Conservation (phyloP, 2,329 filamentous ascomycete species). For the Fusarium circinatum region DNA sequence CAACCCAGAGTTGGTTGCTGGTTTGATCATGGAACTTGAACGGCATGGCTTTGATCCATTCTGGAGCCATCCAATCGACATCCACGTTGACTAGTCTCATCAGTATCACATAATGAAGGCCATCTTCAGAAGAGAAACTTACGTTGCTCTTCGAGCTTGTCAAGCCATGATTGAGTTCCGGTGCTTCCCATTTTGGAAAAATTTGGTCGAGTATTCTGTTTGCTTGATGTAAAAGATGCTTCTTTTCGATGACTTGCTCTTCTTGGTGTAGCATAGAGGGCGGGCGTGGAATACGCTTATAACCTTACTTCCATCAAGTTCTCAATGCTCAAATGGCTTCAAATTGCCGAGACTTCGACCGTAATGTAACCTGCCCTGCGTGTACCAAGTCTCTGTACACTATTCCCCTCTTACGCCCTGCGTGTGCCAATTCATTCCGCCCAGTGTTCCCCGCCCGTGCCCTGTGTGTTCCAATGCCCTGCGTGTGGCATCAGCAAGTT, state of each 20-base stretch:
- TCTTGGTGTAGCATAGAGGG: not conserved
- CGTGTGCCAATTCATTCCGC: not conserved
- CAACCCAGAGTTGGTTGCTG: slow-evolving; percentile 61
- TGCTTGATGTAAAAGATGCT: not conserved
- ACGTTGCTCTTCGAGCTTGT: slow-evolving; percentile 56
- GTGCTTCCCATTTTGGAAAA: slow-evolving; percentile 46
- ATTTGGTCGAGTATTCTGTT: too few species aligned
- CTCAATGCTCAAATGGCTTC: too few species aligned
- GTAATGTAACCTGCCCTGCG: not conserved
- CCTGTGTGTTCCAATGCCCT: slow-evolving; percentile 15
- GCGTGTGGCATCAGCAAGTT: not conserved
- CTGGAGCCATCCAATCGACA: slow-evolving; percentile 63
- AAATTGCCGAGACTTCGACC: not conserved
- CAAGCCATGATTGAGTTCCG: slow-evolving; percentile 51
- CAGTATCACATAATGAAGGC: not conserved
- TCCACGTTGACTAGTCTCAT: slow-evolving; percentile 57
- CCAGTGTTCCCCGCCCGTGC: not conserved
- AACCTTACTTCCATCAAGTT: not conserved
- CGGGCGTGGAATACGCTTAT: not conserved
- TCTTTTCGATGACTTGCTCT: too few species aligned
- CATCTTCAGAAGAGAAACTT: slow-evolving; percentile 2
- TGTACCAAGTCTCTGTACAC: not conserved
- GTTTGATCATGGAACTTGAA: slow-evolving; percentile 60
- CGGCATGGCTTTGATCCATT: slow-evolving; percentile 57
- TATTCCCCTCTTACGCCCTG: slow-evolving; percentile 6